Evolutionary conservation across 2,329 filamentous ascomycete genomes (phyloP).

Genomic region (Trichoderma gracile): DNA sequence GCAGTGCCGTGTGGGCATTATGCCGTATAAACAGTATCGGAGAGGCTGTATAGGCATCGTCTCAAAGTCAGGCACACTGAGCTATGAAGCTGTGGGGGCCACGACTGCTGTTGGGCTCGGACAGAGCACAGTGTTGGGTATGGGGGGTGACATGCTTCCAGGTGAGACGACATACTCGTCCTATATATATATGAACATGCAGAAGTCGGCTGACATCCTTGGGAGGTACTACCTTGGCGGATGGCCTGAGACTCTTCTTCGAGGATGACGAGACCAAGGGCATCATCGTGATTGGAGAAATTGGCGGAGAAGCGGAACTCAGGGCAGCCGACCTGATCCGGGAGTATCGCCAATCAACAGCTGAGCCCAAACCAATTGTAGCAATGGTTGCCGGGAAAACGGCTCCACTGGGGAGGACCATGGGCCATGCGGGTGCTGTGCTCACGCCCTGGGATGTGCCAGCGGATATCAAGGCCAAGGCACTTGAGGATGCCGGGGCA

Average conservation of each 20-base stretch:
- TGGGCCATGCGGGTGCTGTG: conserved; percentile 74
- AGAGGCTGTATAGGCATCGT: conserved; percentile 72
- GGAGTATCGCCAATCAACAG: conserved; percentile 58
- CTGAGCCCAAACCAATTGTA: conserved; percentile 63
- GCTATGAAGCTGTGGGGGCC: conserved; percentile 76
- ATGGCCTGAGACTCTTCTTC: conserved; percentile 68
- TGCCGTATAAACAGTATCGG: conserved; percentile 44
- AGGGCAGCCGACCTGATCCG: conserved; percentile 71
- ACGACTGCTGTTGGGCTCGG: conserved; percentile 73
- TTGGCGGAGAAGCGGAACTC: conserved; percentile 69
- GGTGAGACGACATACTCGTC: conserved; percentile 42
- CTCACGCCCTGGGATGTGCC: conserved; percentile 36
- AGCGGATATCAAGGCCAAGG: conserved; percentile 38
- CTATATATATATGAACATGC: background rate
- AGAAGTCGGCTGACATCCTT: background rate
- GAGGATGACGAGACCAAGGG: conserved; percentile 67
- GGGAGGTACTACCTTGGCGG: conserved; percentile 65
- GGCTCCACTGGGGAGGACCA: conserved; percentile 61
- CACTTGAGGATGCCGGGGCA: conserved; percentile 41
- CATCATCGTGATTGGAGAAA: conserved; percentile 71
- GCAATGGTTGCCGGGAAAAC: conserved; percentile 66
- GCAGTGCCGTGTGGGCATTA: conserved; percentile 56
- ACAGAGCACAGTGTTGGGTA: conserved; percentile 74
- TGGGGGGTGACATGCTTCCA: conserved; percentile 74
- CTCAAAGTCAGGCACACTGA: conserved; percentile 78